These are phyloP conservation scores for Moesziomyces sp. DNA, from an alignment of 1,284 basidiomycete species.

Conservation along the genomic window DNA sequence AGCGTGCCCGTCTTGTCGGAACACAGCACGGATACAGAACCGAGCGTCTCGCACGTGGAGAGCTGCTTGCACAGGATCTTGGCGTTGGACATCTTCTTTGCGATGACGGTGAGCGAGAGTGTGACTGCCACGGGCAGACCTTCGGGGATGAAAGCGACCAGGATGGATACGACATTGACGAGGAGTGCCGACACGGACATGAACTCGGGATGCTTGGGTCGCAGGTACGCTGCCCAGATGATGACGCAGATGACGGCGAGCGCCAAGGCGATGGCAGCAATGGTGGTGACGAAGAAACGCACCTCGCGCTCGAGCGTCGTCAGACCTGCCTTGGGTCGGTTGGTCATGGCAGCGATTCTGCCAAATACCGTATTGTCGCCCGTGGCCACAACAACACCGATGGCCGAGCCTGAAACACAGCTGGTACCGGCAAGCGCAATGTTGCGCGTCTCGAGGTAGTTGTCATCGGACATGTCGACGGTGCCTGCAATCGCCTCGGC, in stretches of 20 bases:
- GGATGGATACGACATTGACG: conserved; percentile 72
- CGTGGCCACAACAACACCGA: conserved; percentile 73
- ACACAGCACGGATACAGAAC: conserved; percentile 75
- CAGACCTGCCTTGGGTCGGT: conserved; percentile 69
- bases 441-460: conserved; percentile 71
- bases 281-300: conserved; percentile 69
- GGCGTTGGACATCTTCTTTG: conserved; percentile 77
- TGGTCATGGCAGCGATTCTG: conserved; percentile 35
- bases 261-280: conserved; percentile 71
- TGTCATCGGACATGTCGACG: conserved; percentile 72
- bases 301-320: conserved; percentile 72
- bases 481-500: conserved; percentile 73
- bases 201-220: conserved; percentile 71
- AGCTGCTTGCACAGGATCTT: conserved; percentile 76
- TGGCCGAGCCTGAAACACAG: conserved; percentile 74
- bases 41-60: conserved; percentile 77
- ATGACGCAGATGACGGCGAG: conserved; percentile 72
- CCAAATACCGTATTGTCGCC: conserved; percentile 74
- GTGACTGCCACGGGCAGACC: conserved; percentile 79
- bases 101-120: conserved; percentile 76
- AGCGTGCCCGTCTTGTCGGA: conserved; percentile 81
- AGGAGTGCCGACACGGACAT: conserved; percentile 75
- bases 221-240: conserved; percentile 72
- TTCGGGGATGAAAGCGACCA: conserved; percentile 77
- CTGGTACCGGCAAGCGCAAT: conserved; percentile 77